Base-by-base conservation (phyloP, 2,329 filamentous ascomycete genomes). In the Chlorencoelia australis region DNA sequence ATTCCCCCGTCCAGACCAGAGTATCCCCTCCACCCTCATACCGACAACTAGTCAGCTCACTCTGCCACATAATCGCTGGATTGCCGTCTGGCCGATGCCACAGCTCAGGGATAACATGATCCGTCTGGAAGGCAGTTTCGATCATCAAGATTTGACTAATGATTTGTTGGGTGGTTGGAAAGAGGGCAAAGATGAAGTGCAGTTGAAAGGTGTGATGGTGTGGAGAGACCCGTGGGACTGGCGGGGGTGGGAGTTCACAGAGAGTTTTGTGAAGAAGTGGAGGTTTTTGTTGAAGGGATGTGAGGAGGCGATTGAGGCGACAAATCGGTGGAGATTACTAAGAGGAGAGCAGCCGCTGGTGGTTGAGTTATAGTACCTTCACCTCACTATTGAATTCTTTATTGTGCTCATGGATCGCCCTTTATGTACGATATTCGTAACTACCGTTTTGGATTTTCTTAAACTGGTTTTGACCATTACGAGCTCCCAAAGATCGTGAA, bases 131-230 rank as follows among this genome's bases (percentile, higher is more conserved):
- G 54, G 53, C 33, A 54, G 47, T 15, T 65, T 62, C 22, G 61
- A 67, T 39, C 60, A 64, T 21, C 61, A 64, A 36, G 63, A 60
- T 9, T 50, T 67, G 9, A 66, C 62, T 59, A 49, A 54, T 8
- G 65, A 67, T 49, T 55, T 53, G 24, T 54, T 63, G 35, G 63
- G 63, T 2, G 62, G 61, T 1, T 43, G 67, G 14, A 67, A 53
- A 43, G 61, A 67, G 42, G 62, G 63, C 5, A 60, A 62, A 33
- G 54, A 60, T 22, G 62, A 66, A 45, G 41, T 65, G 24, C 54
- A 59, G 47, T 34, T 52, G 20, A 54, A 58, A 11, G 62, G 63
- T 17, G 49, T 66, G 3, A 53, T 67, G 39, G 62, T 59, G 7
- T 68, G 65, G 64, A 57, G 50, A 20, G 57, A 58, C 20, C 60